phyloP scores from a whole-genome alignment of 2,329 filamentous ascomycete species.

The Aspergillus glaucus region DNA sequence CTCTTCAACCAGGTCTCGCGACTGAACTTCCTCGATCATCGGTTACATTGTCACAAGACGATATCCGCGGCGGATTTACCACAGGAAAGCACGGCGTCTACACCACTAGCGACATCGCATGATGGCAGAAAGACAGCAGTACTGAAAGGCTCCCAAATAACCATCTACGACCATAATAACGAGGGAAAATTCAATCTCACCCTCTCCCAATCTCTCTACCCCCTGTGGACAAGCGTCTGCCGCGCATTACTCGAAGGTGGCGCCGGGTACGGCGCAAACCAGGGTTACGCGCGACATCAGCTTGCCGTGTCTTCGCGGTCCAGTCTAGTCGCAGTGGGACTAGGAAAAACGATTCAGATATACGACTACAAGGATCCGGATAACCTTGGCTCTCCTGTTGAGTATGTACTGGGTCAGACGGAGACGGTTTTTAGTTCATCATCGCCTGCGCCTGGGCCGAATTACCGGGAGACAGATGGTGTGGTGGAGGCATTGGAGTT shows the following conservation, averaged over 20 bases:
- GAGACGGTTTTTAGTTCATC: neutral
- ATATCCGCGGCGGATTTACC: constrained; percentile 5
- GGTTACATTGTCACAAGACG: constrained; percentile 7
- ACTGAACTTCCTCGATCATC: constrained; percentile 8
- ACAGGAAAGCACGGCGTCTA: constrained; percentile 5
- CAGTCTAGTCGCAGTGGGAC: constrained; percentile 11
- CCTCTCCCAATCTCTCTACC: constrained; percentile 10
- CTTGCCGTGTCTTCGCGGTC: constrained; percentile 13
- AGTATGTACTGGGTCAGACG: constrained; percentile 10
- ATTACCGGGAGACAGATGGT: constrained; percentile 15
- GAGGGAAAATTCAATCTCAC: constrained; percentile 3
- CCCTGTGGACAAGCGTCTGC: constrained; percentile 14
- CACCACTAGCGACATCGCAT: constrained; percentile 4
- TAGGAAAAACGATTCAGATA: constrained; percentile 16
- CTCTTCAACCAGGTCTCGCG: constrained; percentile 12
- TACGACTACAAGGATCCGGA: constrained; percentile 10
- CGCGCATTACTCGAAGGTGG: constrained; percentile 6
- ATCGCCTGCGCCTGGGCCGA: neutral
- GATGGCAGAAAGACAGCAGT: constrained; percentile 8
- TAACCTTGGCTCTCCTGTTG: constrained; percentile 6
- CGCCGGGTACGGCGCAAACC: constrained; percentile 4
- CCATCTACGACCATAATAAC: constrained; percentile 3
- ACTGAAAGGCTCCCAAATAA: constrained; percentile 10
- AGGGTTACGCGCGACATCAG: constrained; percentile 9
- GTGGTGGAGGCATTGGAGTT: constrained; percentile 15